Evolutionary conservation across 2,329 filamentous ascomycete species (phyloP).

Genomic region (Capronia epimyces): DNA sequence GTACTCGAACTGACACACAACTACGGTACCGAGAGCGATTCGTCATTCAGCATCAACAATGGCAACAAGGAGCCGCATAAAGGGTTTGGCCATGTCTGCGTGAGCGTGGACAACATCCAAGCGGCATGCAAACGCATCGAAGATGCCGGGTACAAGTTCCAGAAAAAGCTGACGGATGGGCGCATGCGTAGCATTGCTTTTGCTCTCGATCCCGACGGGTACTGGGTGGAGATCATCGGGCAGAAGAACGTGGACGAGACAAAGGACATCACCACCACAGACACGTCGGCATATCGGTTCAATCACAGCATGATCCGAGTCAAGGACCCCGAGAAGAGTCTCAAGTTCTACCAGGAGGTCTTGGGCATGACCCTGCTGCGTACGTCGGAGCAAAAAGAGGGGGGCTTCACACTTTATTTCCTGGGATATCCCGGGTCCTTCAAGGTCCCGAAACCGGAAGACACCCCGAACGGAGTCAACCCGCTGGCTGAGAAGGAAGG

Average conservation of each 20-base stretch:
- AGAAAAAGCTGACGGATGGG: constrained; percentile 89
- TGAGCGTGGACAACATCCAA: constrained; percentile 78
- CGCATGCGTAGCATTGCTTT: constrained; percentile 86
- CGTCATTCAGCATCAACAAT: constrained; percentile 73
- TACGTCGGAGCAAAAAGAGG: constrained; percentile 62
- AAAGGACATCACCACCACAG: constrained; percentile 65
- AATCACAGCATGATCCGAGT: constrained; percentile 77
- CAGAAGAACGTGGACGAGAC: constrained; percentile 67
- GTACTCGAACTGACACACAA: constrained; percentile 80
- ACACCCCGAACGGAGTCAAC: constrained; percentile 50
- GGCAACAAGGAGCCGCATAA: constrained; percentile 86
- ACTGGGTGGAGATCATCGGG: constrained; percentile 59
- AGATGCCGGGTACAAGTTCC: constrained; percentile 84
- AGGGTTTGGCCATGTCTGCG: constrained; percentile 80
- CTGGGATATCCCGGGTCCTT: constrained; percentile 66
- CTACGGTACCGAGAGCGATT: constrained; percentile 84
- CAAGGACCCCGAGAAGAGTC: constrained; percentile 69
- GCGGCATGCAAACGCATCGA: constrained; percentile 84
- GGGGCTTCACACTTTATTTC: constrained; percentile 87
- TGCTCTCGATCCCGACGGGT: constrained; percentile 78
- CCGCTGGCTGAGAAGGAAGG: constrained; percentile 68
- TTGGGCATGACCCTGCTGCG: constrained; percentile 82
- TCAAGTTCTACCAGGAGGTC: constrained; percentile 77
- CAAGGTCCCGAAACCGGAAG: constrained; percentile 47
- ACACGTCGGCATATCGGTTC: constrained; percentile 66